These are phyloP conservation scores for Mrakia frigida DNA, from an alignment of 768 basidiomycete species.

Conservation along the genomic window DNA sequence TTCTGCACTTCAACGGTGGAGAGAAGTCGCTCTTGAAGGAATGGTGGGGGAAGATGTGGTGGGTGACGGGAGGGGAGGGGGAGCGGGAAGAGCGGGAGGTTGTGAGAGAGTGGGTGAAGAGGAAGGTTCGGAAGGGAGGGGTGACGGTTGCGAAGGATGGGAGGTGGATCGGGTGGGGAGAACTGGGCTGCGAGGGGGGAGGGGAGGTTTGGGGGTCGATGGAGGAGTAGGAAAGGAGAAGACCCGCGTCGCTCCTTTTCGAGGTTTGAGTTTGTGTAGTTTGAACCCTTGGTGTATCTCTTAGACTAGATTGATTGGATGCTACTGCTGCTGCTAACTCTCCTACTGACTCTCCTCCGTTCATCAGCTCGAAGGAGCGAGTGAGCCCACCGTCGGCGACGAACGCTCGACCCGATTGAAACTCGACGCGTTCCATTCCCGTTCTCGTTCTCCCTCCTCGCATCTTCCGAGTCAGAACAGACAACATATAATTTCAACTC, in stretches of 20 bases:
- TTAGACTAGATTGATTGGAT: no score
- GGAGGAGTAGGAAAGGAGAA: not conserved
- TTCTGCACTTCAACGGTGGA: conserved; percentile 10
- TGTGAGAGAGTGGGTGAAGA: not conserved
- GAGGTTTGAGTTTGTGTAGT: not conserved
- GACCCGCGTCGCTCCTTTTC: no score
- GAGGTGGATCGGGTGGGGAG: conserved; percentile 1
- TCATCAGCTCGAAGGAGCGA: no score
- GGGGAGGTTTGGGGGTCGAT: conserved; percentile 1
- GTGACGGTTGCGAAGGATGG: conserved; percentile 7
- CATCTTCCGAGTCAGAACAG: no score
- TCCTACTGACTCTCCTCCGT: no score
- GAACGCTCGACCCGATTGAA: no score
- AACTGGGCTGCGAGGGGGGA: conserved; percentile 6
- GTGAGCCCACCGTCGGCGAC: no score
- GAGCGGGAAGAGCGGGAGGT: not conserved
- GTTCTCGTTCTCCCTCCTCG: no score
- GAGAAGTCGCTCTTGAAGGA: not conserved
- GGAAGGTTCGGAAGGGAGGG: not conserved
- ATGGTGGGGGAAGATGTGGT: conserved; percentile 8
- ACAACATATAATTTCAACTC: not conserved
- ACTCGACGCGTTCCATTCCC: no score
- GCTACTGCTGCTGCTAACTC: no score
- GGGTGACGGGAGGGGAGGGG: not conserved
- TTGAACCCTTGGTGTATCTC: not conserved